A percentile compares a stretch with the other conserved stretches of the same genome.
Conservation (phyloP, 2,329 filamentous ascomycete genomes). For the Aspergillus tanneri region DNA sequence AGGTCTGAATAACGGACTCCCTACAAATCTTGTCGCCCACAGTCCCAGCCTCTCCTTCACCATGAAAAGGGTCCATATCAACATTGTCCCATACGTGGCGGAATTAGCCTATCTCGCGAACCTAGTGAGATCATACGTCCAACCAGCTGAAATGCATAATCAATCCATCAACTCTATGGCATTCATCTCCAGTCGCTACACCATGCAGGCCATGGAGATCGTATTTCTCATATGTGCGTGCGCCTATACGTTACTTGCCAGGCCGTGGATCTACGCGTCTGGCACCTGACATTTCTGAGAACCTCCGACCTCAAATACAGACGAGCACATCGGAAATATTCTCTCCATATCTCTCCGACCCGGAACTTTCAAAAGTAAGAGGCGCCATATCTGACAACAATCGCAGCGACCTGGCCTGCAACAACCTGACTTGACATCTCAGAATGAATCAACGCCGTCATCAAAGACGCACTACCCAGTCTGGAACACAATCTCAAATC, state of each 20-base stretch:
- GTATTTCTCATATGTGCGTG: constrained; percentile 56
- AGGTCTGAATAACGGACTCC: constrained; percentile 56
- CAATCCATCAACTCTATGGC: constrained; percentile 66
- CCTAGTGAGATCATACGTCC: constrained; percentile 61
- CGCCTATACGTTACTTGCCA: constrained; percentile 59
- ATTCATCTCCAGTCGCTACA: constrained; percentile 57
- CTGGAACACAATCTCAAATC: constrained; percentile 5
- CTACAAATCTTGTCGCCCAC: constrained; percentile 60
- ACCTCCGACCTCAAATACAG: constrained; percentile 11
- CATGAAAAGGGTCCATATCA: constrained; percentile 64
- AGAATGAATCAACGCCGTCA: constrained; percentile 10
- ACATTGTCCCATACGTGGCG: constrained; percentile 61
- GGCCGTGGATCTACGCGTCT: constrained; percentile 52
- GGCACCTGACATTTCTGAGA: constrained; percentile 32
- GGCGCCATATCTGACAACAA: constrained; percentile 2
- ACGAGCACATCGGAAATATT: constrained; percentile 16
- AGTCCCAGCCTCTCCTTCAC: constrained; percentile 59
- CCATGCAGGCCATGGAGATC: constrained; percentile 56
- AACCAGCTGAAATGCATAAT: constrained; percentile 65
- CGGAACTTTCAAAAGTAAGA: constrained; percentile 7
- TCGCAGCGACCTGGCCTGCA: constrained; percentile 19
- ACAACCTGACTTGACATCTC: constrained; percentile 15
- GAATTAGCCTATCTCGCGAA: constrained; percentile 62
- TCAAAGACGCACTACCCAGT: constrained; percentile 6
- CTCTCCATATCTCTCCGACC: constrained; percentile 7